These are phyloP conservation scores for Chrysoporthe puriensis DNA, from an alignment of 2,329 filamentous ascomycete species.

Conservation along the genomic window DNA sequence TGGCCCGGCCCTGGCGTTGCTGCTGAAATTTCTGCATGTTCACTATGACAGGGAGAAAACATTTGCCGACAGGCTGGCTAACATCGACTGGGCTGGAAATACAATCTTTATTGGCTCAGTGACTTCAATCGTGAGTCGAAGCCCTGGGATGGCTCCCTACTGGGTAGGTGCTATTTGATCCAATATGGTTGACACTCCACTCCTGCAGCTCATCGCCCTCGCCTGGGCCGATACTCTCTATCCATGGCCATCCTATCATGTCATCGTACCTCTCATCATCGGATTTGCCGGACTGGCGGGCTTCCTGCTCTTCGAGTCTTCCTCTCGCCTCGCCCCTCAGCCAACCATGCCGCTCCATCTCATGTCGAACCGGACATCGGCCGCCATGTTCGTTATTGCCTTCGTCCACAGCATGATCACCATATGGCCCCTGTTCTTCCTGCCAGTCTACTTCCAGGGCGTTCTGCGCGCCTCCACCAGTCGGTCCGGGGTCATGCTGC, in stretches of 20 bases:
- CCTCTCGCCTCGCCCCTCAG: conserved; percentile 26
- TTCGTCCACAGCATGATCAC: not conserved
- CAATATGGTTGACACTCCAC: no score
- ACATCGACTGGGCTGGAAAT: conserved; percentile 19
- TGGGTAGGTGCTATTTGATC: no score
- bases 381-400: not conserved
- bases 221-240: conserved; percentile 5
- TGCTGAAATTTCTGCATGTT: conserved; percentile 33
- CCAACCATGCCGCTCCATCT: conserved; percentile 46
- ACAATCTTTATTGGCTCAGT: conserved; percentile 8
- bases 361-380: conserved; percentile 38
- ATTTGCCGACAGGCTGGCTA: not conserved
- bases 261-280: conserved; percentile 6
- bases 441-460: not conserved
- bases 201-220: conserved; percentile 1
- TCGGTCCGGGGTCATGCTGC: not conserved
- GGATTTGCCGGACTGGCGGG: not conserved
- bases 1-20: conserved; percentile 34
- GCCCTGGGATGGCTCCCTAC: no score
- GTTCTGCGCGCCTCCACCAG: not conserved
- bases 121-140: no score
- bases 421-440: not conserved
- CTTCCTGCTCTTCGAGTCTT: conserved; percentile 11
- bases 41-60: conserved; percentile 2
- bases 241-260: conserved; percentile 5